Base-by-base conservation (phyloP, 768 basidiomycete genomes). In the Xanthoconium purpureum region DNA sequence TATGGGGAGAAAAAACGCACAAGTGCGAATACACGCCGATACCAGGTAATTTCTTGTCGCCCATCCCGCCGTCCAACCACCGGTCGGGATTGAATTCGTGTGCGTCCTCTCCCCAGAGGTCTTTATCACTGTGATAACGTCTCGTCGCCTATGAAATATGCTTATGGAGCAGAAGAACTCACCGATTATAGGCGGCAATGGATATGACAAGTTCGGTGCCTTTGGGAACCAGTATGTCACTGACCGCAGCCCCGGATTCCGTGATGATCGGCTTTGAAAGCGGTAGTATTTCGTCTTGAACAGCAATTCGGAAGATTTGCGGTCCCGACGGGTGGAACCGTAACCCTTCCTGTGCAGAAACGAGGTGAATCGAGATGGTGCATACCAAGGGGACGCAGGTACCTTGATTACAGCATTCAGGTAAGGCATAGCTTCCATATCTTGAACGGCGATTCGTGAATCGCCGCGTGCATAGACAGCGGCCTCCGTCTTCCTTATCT, bases 141-240 rank as follows among this genome's bases (percentile, higher is more conserved):
- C 33, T 9, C 24, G n/a, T 47, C 14, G 39, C 5, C 12, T n/a
- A n/a, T 35, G 33, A 18, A 33, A 32, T 18, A 8, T n/a, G 14
- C 6, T 10, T 2, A 29, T 15, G 38, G 9, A 18, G 45, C 10
- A 12, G 28, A 6, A 43, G 6, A 20, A 50, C 63, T 37, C 43
- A 82, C 84, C 83, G 77, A 57, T 85, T 81, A 56, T 84, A 84
- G 1, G 75, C 80, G n/a, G 77, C 76, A 29, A 80, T 75, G 5
- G 82, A 83, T 7, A 77, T 60, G 5, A 80, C 69, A 8, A 84
- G 66, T 36, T 79, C 78, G 30, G 75, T 77, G 5, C 81, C 80
- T 60, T 78, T 78, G 5, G 79, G 77, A 39, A 85, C 73, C 2
- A 77, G 76, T 11, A 86, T 48, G 48, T 80, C 71, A 1, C 64